phyloP scores from a whole-genome alignment of 2,329 filamentous ascomycete species.

The Penicillium crustosum region DNA sequence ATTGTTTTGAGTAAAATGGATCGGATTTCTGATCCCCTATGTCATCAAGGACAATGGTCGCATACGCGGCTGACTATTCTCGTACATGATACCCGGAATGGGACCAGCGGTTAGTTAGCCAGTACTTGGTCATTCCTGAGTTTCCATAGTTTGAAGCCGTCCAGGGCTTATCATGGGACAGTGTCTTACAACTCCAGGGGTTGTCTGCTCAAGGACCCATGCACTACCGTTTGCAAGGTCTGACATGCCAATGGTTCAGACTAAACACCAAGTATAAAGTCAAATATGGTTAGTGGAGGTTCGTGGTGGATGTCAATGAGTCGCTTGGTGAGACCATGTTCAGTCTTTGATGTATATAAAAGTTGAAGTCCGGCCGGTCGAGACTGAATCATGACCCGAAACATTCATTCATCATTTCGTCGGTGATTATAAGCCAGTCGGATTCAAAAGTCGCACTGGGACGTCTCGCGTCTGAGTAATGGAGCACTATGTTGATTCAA shows the following conservation, averaged over 20 bases:
- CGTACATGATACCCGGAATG: not conserved
- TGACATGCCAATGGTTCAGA: not conserved
- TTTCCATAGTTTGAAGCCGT: not conserved
- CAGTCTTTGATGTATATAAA: not conserved
- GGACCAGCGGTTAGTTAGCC: not conserved
- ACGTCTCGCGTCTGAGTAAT: not conserved
- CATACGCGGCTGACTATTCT: not conserved
- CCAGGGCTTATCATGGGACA: not conserved
- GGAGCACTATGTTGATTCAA: not conserved
- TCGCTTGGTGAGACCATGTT: not conserved
- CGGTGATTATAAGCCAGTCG: not conserved
- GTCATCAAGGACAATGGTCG: not conserved
- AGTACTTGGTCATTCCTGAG: not conserved
- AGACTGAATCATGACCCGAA: constrained; percentile 1
- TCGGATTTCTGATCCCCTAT: not conserved
- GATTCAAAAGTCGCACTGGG: not conserved
- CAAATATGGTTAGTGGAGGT: not conserved
- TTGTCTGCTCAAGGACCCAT: not conserved
- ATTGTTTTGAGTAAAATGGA: not conserved
- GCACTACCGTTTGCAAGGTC: not conserved
- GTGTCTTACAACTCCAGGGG: not conserved
- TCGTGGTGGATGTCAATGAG: not conserved
- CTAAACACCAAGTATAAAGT: too few relatives aligned
- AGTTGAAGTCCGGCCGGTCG: not conserved
- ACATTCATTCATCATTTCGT: not conserved